Evolutionary conservation across 2,329 filamentous ascomycete species (phyloP).

Genomic region (Penicillium sp.): DNA sequence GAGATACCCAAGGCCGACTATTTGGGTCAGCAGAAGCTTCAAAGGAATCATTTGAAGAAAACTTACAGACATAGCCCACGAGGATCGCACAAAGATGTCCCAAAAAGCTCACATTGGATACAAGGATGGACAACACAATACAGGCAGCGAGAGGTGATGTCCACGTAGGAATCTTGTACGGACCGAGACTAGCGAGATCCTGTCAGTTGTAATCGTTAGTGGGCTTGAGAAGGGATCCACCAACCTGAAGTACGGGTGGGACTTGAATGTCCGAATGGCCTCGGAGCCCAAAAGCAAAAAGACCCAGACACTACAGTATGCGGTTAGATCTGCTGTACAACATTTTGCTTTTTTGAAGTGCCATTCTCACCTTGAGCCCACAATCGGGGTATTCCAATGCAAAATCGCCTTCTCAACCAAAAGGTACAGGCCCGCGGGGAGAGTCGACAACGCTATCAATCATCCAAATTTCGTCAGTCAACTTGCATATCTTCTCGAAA

Average conservation of each 20-base stretch:
- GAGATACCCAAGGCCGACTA: conserved; percentile 83
- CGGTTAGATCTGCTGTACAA: conserved; percentile 11
- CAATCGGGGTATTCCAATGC: conserved; percentile 68
- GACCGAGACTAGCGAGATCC: conserved; percentile 49
- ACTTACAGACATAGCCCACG: conserved; percentile 82
- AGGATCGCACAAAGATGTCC: conserved; percentile 83
- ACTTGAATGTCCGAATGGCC: conserved; percentile 78
- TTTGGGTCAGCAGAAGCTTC: conserved; percentile 7
- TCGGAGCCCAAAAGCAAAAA: conserved; percentile 85
- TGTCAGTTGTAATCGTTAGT: conserved; percentile 10
- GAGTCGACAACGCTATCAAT: conserved; percentile 67
- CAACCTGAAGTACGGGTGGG: conserved; percentile 73
- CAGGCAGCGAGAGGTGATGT: conserved; percentile 78
- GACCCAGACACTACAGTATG: conserved; percentile 74
- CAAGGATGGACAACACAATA: conserved; percentile 70
- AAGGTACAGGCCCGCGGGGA: conserved; percentile 81
- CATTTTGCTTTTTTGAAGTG: not conserved
- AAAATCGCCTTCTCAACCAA: conserved; percentile 74
- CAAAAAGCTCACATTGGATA: conserved; percentile 79
- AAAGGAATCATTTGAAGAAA: not conserved
- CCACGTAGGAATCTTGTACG: conserved; percentile 83
- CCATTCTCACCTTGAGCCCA: conserved; percentile 73
- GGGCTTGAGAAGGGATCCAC: not conserved
- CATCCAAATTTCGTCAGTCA: conserved; percentile 2
- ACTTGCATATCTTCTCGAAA: not conserved